Percentiles rank a stretch among this genome's conserved stretches.
Conservation (phyloP, 2,329 filamentous ascomycete genomes). For the Monosporascus sp. region DNA sequence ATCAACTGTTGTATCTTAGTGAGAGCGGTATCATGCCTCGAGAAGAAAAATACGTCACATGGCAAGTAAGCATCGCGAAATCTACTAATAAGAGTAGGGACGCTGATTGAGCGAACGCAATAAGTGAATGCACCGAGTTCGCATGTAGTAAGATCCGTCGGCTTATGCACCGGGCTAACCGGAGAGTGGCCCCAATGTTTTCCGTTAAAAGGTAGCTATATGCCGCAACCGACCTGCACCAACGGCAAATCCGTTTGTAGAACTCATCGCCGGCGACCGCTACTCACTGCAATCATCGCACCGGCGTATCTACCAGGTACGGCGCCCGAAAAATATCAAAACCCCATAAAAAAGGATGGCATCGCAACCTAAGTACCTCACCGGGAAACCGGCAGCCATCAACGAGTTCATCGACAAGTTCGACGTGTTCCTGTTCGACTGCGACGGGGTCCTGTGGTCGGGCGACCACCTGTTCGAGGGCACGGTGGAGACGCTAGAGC, state of each 20-base stretch:
- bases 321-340: neutral
- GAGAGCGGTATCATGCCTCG: too few species aligned
- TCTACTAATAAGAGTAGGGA: too few species aligned
- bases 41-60: too few species aligned
- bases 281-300: neutral
- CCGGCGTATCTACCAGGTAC: neutral
- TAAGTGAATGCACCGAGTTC: neutral
- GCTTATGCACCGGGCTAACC: neutral
- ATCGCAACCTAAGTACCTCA: constrained; percentile 60
- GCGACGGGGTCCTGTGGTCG: constrained; percentile 97
- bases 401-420: constrained; percentile 83
- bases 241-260: neutral
- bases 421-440: constrained; percentile 96
- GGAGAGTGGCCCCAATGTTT: neutral
- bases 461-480: constrained; percentile 85
- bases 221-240: neutral
- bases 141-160: neutral
- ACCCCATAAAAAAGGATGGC: constrained; percentile 21
- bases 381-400: constrained; percentile 71
- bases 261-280: neutral
- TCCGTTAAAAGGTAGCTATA: neutral
- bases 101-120: too few species aligned
- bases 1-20: too few species aligned
- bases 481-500: constrained; percentile 76
- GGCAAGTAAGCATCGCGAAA: too few species aligned